Evolutionary conservation across 2,329 filamentous ascomycete genomes (phyloP).

Genomic region (Xenoacremonium recifei): DNA sequence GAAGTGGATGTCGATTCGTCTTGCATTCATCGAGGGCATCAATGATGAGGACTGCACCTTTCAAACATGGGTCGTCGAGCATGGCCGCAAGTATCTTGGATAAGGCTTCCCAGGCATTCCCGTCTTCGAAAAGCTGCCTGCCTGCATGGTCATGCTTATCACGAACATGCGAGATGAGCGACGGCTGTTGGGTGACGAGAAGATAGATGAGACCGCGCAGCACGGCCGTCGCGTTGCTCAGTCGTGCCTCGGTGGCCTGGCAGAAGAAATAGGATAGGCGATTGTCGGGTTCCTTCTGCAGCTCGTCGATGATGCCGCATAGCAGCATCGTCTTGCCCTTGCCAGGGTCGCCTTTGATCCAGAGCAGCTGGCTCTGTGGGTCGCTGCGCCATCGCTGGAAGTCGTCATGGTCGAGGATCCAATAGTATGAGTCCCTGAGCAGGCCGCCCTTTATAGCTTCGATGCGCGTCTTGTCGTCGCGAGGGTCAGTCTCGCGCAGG

Average conservation of each 20-base stretch:
- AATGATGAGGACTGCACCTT: slow-evolving; percentile 36
- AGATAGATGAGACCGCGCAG: slow-evolving; percentile 42
- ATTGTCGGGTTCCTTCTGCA: slow-evolving; percentile 19
- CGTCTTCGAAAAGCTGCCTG: slow-evolving; percentile 32
- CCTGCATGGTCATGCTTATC: slow-evolving; percentile 30
- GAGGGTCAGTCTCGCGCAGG: slow-evolving; percentile 28
- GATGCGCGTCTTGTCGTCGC: slow-evolving; percentile 35
- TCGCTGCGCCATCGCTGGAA: slow-evolving; percentile 18
- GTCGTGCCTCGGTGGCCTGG: slow-evolving; percentile 34
- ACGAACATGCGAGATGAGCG: slow-evolving; percentile 32
- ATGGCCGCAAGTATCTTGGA: slow-evolving; percentile 38
- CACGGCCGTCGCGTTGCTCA: slow-evolving; percentile 40
- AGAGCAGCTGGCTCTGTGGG: slow-evolving; percentile 26
- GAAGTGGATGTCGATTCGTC: neutral
- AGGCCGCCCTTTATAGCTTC: slow-evolving; percentile 34
- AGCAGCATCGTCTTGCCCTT: slow-evolving; percentile 46
- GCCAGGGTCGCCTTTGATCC: slow-evolving; percentile 38
- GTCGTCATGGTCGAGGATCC: slow-evolving; percentile 30
- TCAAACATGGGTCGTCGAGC: slow-evolving; percentile 32
- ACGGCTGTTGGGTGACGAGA: slow-evolving; percentile 33
- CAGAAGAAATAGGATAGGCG: slow-evolving; percentile 40
- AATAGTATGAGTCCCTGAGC: slow-evolving; percentile 29
- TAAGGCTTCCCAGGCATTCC: slow-evolving; percentile 34
- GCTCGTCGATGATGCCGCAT: slow-evolving; percentile 36
- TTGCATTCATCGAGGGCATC: slow-evolving; percentile 46